These are phyloP conservation scores for Pyrenophora tritici-repentis DNA, from an alignment of 2,329 filamentous ascomycete genomes.

Conservation along the genomic window DNA sequence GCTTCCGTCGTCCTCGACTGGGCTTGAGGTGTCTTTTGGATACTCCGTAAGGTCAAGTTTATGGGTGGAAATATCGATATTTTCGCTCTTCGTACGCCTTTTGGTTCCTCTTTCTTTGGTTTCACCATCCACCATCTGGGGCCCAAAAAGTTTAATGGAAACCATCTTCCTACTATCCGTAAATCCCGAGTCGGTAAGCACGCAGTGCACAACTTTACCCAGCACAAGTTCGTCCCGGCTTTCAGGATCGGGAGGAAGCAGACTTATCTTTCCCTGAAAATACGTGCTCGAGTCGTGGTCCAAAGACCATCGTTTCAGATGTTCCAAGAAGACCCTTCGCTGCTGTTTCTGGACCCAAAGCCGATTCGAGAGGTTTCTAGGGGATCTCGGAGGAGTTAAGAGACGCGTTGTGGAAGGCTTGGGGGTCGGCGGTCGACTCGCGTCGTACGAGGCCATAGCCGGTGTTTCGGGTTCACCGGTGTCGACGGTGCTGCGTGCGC, in stretches of 20 bases:
- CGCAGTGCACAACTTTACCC: conserved; percentile 35
- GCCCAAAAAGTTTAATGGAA: conserved; percentile 34
- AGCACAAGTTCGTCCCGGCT: conserved; percentile 20
- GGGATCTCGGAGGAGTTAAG: conserved; percentile 12
- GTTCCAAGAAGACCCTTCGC: conserved; percentile 26
- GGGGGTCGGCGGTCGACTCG: neutral
- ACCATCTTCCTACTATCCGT: conserved; percentile 24
- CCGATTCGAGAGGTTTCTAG: conserved; percentile 22
- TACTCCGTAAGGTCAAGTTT: neutral
- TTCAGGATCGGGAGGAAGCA: conserved; percentile 13
- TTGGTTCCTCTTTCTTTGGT: neutral
- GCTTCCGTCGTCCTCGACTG: neutral
- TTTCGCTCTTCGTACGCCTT: conserved; percentile 1
- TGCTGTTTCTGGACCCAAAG: conserved; percentile 25
- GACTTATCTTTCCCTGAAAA: conserved; percentile 37
- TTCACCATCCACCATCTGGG: conserved; percentile 10
- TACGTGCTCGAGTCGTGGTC: conserved; percentile 36
- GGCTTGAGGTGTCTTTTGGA: neutral
- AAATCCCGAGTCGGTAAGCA: conserved; percentile 25
- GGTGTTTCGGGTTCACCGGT: conserved; percentile 8
- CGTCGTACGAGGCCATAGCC: conserved; percentile 5
- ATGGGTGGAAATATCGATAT: conserved; percentile 3
- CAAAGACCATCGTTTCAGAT: conserved; percentile 33
- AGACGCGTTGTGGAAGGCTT: neutral
- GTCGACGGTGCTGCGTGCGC: conserved; percentile 5